Conservation (phyloP, 2,329 filamentous ascomycete genomes). For the Xylariaceae sp. region DNA sequence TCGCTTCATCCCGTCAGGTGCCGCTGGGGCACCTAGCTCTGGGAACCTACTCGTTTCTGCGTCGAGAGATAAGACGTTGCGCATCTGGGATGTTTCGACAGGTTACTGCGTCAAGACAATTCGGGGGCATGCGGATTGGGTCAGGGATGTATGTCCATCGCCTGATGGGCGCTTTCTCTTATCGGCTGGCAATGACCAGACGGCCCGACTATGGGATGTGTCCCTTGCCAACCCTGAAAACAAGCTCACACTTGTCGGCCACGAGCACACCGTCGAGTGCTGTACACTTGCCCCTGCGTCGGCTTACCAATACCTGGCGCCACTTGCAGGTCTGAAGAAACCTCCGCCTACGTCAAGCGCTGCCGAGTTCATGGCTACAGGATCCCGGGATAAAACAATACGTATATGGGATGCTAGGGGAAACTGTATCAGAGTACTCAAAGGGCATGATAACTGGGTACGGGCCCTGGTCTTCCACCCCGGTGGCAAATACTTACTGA, state of each 20-base stretch:
- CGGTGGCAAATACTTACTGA: conserved; percentile 87
- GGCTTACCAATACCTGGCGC: conserved; percentile 76
- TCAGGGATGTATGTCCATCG: conserved; percentile 85
- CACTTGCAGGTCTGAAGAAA: conserved; percentile 82
- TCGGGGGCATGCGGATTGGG: conserved; percentile 84
- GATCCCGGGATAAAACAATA: conserved; percentile 88
- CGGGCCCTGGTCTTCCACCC: conserved; percentile 87
- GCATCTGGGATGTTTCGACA: conserved; percentile 92
- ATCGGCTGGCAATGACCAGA: conserved; percentile 82
- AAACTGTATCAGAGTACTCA: conserved; percentile 80
- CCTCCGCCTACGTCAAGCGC: conserved; percentile 74
- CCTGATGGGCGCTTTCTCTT: conserved; percentile 83
- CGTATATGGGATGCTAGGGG: conserved; percentile 87
- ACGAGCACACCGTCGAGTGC: conserved; percentile 87
- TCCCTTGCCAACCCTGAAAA: conserved; percentile 70
- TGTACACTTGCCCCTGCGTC: conserved; percentile 83
- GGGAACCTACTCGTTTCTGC: conserved; percentile 87
- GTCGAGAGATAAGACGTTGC: conserved; percentile 81
- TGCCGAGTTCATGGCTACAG: conserved; percentile 89
- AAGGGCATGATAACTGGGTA: conserved; percentile 95
- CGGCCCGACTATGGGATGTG: conserved; percentile 84
- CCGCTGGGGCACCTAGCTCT: conserved; percentile 76
- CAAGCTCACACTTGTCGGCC: conserved; percentile 81
- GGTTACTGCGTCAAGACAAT: conserved; percentile 94
- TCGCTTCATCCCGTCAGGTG: conserved; percentile 84